These are phyloP conservation scores for Boehmeria nivea DNA, from an alignment of 306 rosid species.

Conservation along the genomic window DNA sequence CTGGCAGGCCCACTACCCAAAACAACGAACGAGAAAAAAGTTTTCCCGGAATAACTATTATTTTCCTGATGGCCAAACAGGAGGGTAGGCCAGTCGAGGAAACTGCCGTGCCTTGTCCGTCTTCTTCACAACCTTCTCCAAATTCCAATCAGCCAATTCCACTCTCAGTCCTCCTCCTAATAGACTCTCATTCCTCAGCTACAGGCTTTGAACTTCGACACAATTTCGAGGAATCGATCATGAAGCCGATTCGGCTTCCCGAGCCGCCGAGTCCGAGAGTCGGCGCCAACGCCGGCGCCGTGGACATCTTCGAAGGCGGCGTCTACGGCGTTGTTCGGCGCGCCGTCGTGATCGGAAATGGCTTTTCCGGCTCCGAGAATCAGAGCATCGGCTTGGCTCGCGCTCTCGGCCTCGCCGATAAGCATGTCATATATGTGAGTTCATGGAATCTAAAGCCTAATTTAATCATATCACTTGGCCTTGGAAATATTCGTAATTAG, in stretches of 20 bases:
- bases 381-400: slow-evolving; percentile 86
- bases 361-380: slow-evolving; percentile 65
- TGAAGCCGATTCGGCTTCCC: slow-evolving; percentile 73
- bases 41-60: neutral
- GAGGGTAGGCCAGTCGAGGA: neutral
- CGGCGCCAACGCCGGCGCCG: slow-evolving; percentile 32
- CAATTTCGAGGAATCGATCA: slow-evolving; percentile 10
- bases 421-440: slow-evolving; percentile 60
- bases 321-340: slow-evolving; percentile 67
- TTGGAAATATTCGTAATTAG: too few relatives aligned
- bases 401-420: slow-evolving; percentile 79
- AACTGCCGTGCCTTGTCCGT: slow-evolving; percentile 10
- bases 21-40: neutral
- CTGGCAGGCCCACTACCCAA: too few relatives aligned
- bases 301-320: slow-evolving; percentile 89
- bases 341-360: slow-evolving; percentile 83
- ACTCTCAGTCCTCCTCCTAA: neutral
- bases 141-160: neutral
- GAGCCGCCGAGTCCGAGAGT: slow-evolving; percentile 75
- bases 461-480: neutral
- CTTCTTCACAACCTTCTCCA: neutral
- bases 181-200: neutral
- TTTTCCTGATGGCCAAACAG: slow-evolving; percentile 9
- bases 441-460: neutral
- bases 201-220: neutral